Conservation (phyloP, 495 filamentous ascomycete species). For the Aspergillus sclerotioniger region DNA sequence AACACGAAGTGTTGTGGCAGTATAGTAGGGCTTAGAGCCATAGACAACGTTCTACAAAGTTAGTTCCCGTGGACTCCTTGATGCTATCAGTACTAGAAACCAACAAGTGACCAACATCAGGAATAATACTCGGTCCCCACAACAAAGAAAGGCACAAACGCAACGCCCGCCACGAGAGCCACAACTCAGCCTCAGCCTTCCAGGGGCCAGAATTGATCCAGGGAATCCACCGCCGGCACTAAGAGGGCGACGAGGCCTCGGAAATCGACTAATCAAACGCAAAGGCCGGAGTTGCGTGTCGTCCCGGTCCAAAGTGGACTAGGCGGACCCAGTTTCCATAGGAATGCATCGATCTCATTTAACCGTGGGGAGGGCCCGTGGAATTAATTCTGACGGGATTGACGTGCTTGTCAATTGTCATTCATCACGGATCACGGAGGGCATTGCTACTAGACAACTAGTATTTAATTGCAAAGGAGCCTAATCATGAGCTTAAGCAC, state of each 20-base stretch:
- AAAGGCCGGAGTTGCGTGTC: slow-evolving; percentile 1
- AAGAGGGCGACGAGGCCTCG: neutral
- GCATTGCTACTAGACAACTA: too few species aligned
- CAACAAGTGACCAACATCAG: too few species aligned
- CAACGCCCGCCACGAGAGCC: neutral
- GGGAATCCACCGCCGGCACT: neutral
- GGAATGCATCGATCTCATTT: slow-evolving; percentile 12
- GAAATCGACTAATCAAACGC: slow-evolving; percentile 1
- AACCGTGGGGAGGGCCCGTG: slow-evolving; percentile 7
- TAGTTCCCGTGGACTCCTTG: too few species aligned
- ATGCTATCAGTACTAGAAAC: too few species aligned
- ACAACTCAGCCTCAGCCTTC: slow-evolving; percentile 8
- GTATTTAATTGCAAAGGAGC: too few species aligned
- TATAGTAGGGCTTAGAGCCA: too few species aligned
- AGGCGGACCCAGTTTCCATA: slow-evolving; percentile 2
- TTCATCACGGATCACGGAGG: neutral
- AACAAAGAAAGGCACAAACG: neutral
- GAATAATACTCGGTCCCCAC: too few species aligned
- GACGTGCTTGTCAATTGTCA: neutral
- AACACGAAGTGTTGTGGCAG: too few species aligned
- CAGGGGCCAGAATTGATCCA: slow-evolving; percentile 11
- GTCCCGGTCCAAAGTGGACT: slow-evolving; percentile 5
- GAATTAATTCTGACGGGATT: slow-evolving; percentile 2
- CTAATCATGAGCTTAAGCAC: too few species aligned
- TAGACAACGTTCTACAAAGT: too few species aligned